These are phyloP conservation scores for Suillus fuscotomentosus DNA, from an alignment of 768 basidiomycete species.

Conservation along the genomic window DNA sequence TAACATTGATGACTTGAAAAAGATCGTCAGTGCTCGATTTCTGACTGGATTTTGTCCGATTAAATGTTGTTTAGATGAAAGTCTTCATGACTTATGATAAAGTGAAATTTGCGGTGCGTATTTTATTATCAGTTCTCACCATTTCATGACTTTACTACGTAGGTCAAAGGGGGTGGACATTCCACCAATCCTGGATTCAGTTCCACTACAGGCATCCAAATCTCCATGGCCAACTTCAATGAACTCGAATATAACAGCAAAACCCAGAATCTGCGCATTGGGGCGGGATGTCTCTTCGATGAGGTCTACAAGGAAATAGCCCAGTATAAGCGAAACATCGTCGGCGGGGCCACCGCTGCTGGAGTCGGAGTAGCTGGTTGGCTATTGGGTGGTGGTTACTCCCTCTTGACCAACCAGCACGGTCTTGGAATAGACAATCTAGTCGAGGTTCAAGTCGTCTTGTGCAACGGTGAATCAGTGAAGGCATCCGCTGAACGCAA, in stretches of 20 bases:
- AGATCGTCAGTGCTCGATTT: background rate
- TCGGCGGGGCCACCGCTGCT: conserved; percentile 20
- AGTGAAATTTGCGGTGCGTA: background rate
- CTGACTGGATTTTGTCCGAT: background rate
- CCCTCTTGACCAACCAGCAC: conserved; percentile 30
- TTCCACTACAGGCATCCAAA: conserved; percentile 31
- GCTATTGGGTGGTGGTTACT: conserved; percentile 35
- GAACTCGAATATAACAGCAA: conserved; percentile 16
- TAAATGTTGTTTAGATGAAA: background rate
- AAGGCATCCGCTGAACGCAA: conserved; percentile 11
- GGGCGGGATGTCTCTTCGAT: conserved; percentile 28
- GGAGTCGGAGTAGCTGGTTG: conserved; percentile 33
- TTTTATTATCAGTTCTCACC: background rate
- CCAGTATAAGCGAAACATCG: conserved; percentile 13
- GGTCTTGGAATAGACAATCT: conserved; percentile 36
- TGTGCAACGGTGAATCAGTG: conserved; percentile 24
- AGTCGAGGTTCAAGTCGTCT: conserved; percentile 22
- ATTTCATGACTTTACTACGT: background rate
- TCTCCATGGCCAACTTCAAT: conserved; percentile 25
- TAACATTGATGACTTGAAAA: background rate
- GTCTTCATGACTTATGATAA: background rate
- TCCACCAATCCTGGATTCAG: conserved; percentile 27
- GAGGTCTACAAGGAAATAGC: conserved; percentile 25
- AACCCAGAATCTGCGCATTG: conserved; percentile 18
- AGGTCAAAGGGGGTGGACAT: conserved; percentile 36